phyloP scores from a whole-genome alignment of 2,329 filamentous ascomycete genomes.

The Hypoxylon sp. region DNA sequence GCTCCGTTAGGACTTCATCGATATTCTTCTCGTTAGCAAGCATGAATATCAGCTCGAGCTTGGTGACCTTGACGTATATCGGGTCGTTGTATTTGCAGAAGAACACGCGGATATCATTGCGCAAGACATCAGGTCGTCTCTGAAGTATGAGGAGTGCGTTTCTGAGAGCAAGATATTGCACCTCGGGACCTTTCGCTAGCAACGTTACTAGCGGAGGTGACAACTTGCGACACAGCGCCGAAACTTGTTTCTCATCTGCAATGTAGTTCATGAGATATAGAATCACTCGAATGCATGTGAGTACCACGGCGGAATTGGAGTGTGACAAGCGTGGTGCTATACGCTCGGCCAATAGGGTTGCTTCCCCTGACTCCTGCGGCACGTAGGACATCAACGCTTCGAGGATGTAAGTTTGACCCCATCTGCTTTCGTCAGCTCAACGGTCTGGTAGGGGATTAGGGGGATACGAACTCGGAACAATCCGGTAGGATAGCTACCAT shows the following conservation, averaged over 20 bases:
- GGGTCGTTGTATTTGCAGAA: conserved; percentile 99
- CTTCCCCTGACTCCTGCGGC: conserved; percentile 88
- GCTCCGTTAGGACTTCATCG: conserved; percentile 89
- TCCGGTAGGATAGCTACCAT: conserved; percentile 96
- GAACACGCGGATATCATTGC: conserved; percentile 97
- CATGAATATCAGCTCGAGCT: conserved; percentile 99
- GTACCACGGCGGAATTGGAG: conserved; percentile 93
- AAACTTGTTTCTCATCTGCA: conserved; percentile 86
- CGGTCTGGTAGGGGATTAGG: not conserved
- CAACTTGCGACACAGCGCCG: conserved; percentile 86
- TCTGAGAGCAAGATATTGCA: conserved; percentile 94
- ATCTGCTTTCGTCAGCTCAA: conserved; percentile 63
- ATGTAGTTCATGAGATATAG: conserved; percentile 99
- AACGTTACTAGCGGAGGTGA: conserved; percentile 95
- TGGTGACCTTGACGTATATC: conserved; percentile 99
- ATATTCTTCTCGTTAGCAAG: conserved; percentile 95
- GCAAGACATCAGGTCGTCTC: conserved; percentile 87
- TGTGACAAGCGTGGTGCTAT: conserved; percentile 96
- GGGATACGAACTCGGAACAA: conserved; percentile 83
- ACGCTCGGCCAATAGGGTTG: conserved; percentile 87
- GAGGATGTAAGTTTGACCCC: conserved; percentile 98
- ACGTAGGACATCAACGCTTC: conserved; percentile 98
- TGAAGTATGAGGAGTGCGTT: conserved; percentile 96
- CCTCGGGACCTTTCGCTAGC: conserved; percentile 93
- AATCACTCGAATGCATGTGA: conserved; percentile 95